Conservation (phyloP, 495 filamentous ascomycete genomes). For the Copromyces sp. region DNA sequence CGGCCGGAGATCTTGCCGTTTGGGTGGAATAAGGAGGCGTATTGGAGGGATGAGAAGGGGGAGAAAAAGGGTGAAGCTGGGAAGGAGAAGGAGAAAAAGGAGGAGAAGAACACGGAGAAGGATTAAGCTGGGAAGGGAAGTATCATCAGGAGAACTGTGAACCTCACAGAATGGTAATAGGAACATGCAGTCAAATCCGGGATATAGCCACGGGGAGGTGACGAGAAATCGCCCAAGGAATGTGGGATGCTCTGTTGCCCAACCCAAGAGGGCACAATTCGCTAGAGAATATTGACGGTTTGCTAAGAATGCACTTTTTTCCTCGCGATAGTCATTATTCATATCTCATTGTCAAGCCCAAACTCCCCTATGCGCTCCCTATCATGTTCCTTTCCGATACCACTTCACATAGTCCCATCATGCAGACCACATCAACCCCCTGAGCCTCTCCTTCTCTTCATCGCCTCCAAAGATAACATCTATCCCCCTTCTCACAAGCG, state of each 20-base stretch:
- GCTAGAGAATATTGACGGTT: too few species aligned
- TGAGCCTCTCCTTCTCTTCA: conserved; percentile 48
- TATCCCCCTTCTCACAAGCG: conserved; percentile 45
- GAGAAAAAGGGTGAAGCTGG: not conserved
- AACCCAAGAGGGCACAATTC: too few species aligned
- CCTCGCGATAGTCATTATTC: not conserved
- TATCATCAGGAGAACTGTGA: too few species aligned
- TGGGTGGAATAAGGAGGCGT: conserved; percentile 19
- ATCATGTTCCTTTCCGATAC: not conserved
- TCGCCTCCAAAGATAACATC: conserved; percentile 57
- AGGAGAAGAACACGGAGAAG: not conserved
- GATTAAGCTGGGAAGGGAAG: not conserved
- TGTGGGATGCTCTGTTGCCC: too few species aligned
- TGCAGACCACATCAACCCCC: conserved; percentile 35
- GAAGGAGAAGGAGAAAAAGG: not conserved
- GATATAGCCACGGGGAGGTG: not conserved
- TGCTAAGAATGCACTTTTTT: not conserved
- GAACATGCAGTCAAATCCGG: not conserved
- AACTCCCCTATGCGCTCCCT: not conserved
- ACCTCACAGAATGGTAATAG: too few species aligned
- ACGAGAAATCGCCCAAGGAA: not conserved
- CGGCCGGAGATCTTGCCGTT: conserved; percentile 30
- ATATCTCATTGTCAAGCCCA: not conserved
- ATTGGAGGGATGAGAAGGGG: conserved; percentile 27
- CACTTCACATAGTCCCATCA: not conserved